Evolutionary conservation across 305 asterid genomes (phyloP).

Genomic region (Striga hermonthica): DNA sequence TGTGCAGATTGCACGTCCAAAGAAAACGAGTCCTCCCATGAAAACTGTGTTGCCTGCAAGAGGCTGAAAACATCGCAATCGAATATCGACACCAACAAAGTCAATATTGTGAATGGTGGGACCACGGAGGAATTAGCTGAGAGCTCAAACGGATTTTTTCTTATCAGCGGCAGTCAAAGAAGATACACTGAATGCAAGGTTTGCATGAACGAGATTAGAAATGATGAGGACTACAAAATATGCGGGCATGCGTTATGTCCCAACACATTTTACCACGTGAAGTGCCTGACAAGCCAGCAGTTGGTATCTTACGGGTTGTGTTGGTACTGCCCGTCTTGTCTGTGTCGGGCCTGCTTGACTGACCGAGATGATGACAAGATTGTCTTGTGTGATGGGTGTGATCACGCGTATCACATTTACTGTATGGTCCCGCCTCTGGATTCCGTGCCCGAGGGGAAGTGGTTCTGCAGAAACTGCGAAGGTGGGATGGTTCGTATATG

Average conservation of each 20-base stretch:
- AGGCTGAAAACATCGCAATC: conserved; percentile 36
- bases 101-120: conserved; percentile 35
- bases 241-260: conserved; percentile 83
- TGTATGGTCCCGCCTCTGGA: conserved; percentile 75
- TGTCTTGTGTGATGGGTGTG: conserved; percentile 90
- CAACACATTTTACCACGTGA: conserved; percentile 76
- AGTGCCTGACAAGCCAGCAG: conserved; percentile 69
- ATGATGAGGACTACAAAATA: conserved; percentile 47
- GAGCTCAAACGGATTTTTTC: conserved; percentile 44
- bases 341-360: conserved; percentile 70
- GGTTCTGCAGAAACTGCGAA: conserved; percentile 76
- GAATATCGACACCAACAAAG: conserved; percentile 29
- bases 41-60: conserved; percentile 73
- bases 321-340: conserved; percentile 97
- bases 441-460: conserved; percentile 62
- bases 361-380: conserved; percentile 83
- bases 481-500: conserved; percentile 47
- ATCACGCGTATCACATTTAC: conserved; percentile 82
- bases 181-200: conserved; percentile 46
- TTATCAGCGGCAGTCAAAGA: too few relatives aligned
- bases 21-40: conserved; percentile 65
- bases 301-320: conserved; percentile 52
- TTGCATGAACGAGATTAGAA: conserved; percentile 49
- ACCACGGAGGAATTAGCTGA: conserved; percentile 49
- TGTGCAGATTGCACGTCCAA: conserved; percentile 66